Percentiles rank a stretch among this genome's conserved stretches.
These are phyloP conservation scores for Saussurea involucrata DNA, from an alignment of 129 eudicot species.

Conservation along the genomic window DNA sequence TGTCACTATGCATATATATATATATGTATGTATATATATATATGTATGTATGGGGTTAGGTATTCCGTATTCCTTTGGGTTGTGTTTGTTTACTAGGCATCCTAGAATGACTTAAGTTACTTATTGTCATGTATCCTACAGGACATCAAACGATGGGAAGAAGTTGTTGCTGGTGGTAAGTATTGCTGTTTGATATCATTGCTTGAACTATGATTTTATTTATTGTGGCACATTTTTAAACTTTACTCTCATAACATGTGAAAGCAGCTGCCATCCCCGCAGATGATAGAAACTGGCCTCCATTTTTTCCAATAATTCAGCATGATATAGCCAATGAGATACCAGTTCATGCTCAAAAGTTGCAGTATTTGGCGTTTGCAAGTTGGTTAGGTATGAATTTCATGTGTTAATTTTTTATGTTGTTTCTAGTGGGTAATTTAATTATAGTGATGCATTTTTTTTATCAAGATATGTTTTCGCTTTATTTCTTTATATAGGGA, in stretches of 20 bases:
- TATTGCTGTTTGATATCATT: slow-evolving; percentile 1
- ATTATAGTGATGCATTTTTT: neutral
- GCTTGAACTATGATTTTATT: neutral
- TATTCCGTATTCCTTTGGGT: no score
- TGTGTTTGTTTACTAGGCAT: slow-evolving; percentile 3
- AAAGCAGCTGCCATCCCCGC: slow-evolving; percentile 67
- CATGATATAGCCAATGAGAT: slow-evolving; percentile 98
- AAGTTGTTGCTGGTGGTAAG: slow-evolving; percentile 83
- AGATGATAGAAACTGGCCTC: slow-evolving; percentile 95
- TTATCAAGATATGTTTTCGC: neutral
- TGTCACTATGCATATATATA: no score
- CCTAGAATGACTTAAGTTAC: slow-evolving; percentile 2
- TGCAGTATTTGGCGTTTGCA: slow-evolving; percentile 98
- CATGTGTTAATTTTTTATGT: slow-evolving; percentile 5
- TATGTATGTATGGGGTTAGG: no score
- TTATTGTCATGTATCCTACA: slow-evolving; percentile 37
- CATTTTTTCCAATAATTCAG: slow-evolving; percentile 92
- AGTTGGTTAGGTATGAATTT: slow-evolving; percentile 91
- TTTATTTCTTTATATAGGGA: neutral
- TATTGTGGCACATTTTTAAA: slow-evolving; percentile 6
- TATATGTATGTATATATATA: no score
- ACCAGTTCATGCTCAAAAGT: slow-evolving; percentile 93
- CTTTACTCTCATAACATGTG: slow-evolving; percentile 16
- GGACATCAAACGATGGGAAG: slow-evolving; percentile 95
- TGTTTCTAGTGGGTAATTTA: neutral